Evolutionary conservation across 257 asterid species (phyloP).

Genomic region (Marsdenia floribunda): DNA sequence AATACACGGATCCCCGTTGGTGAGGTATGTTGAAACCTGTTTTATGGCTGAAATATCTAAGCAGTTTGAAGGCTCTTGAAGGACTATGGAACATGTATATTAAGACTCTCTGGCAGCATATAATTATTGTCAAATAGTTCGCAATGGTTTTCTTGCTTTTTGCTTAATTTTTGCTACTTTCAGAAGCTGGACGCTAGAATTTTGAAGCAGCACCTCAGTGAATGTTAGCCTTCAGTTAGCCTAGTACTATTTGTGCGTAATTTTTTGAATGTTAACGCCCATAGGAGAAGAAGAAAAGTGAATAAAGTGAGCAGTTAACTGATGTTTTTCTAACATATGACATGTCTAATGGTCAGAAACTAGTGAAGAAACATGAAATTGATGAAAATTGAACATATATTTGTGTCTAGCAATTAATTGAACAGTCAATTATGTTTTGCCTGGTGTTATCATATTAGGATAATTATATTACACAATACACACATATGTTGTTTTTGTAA

Average conservation of each 20-base stretch:
- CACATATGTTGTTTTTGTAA: constrained; percentile 1
- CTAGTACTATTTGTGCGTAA: not conserved
- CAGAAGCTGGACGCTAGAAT: not conserved
- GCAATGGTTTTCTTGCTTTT: not conserved
- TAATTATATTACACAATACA: not conserved
- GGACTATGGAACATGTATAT: not conserved
- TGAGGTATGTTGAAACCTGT: constrained; percentile 51
- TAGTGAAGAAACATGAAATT: not conserved
- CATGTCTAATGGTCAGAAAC: not conserved
- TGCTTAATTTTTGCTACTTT: not conserved
- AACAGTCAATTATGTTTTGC: no score
- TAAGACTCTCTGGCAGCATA: not conserved
- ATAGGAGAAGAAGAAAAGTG: not conserved
- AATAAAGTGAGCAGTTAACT: not conserved
- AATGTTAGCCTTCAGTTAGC: not conserved
- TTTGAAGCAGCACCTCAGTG: not conserved
- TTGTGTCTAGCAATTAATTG: not conserved
- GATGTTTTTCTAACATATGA: not conserved
- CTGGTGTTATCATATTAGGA: not conserved
- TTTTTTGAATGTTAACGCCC: not conserved
- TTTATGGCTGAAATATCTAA: not conserved
- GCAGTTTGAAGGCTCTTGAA: not conserved
- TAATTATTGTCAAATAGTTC: not conserved
- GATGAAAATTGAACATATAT: not conserved
- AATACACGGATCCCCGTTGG: constrained; percentile 78